Percentiles rank a stretch among this genome's conserved stretches.
Conservation (phyloP, 2,329 filamentous ascomycete species). For the Pseudocercospora crystallina region DNA sequence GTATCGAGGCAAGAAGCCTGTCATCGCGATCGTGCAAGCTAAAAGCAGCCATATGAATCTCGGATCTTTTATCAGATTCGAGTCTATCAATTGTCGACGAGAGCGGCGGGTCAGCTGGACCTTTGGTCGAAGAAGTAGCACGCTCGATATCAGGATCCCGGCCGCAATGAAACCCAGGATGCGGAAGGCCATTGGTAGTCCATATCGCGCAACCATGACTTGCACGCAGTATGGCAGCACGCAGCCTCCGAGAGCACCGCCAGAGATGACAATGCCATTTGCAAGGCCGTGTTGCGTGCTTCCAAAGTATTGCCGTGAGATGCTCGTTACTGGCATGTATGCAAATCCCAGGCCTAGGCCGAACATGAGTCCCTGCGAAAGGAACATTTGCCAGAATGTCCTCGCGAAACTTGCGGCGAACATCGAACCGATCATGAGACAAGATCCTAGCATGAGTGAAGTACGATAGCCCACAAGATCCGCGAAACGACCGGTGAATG, state of each 20-base stretch:
- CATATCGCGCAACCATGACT: slow-evolving; percentile 1
- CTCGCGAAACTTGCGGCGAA: slow-evolving; percentile 4
- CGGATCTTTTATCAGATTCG: not conserved
- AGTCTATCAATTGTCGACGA: not conserved
- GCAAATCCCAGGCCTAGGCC: slow-evolving; percentile 4
- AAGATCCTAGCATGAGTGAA: not conserved
- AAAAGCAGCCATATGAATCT: slow-evolving; percentile 7
- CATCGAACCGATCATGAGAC: slow-evolving; percentile 1
- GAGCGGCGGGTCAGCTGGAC: not conserved
- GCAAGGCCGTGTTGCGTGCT: slow-evolving; percentile 1
- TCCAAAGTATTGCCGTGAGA: slow-evolving; percentile 9
- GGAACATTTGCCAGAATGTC: slow-evolving; percentile 2
- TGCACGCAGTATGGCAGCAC: slow-evolving; percentile 2
- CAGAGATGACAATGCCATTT: slow-evolving; percentile 6
- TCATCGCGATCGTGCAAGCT: slow-evolving; percentile 5
- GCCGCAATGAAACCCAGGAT: slow-evolving; percentile 4
- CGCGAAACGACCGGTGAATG: slow-evolving; percentile 8
- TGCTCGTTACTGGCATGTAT: slow-evolving; percentile 6
- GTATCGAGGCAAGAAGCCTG: slow-evolving; percentile 7
- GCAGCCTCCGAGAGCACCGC: slow-evolving; percentile 3
- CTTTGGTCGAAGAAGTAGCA: not conserved
- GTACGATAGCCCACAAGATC: slow-evolving; percentile 5
- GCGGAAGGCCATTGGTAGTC: slow-evolving; percentile 1
- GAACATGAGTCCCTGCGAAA: slow-evolving; percentile 6
- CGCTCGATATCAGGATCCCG: not conserved